A percentile compares a stretch with the other conserved stretches of the same genome.
Evolutionary conservation across 2,329 filamentous ascomycete species (phyloP).

Genomic region (Trichoderma polysporum): DNA sequence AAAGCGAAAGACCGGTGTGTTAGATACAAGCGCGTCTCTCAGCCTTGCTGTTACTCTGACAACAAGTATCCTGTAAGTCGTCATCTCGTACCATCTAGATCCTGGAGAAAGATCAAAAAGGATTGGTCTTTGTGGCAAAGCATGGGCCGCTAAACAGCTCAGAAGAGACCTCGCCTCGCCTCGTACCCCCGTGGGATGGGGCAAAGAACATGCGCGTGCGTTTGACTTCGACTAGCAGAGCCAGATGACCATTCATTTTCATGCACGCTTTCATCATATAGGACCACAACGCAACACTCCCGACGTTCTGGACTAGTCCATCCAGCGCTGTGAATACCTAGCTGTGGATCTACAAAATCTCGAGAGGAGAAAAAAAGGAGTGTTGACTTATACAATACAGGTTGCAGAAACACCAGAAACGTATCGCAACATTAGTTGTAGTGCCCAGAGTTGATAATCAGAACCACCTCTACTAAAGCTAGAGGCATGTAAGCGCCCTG

Average conservation of each 20-base stretch:
- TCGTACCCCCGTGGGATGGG: conserved; percentile 12
- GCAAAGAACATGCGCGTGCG: conserved; percentile 12
- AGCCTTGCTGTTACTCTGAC: background rate
- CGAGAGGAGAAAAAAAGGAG: background rate
- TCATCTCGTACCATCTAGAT: background rate
- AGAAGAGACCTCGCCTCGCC: conserved; percentile 12
- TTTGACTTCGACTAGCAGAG: conserved; percentile 21
- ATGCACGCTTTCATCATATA: conserved; percentile 20
- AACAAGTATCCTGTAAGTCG: background rate
- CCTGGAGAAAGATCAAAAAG: background rate
- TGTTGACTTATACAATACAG: background rate
- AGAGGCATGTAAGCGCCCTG: background rate
- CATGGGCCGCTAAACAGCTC: background rate
- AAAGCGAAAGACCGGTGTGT: background rate
- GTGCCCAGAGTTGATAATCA: background rate
- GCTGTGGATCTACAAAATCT: conserved; percentile 5
- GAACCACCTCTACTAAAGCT: background rate
- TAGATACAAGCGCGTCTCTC: background rate
- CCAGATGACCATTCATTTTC: conserved; percentile 19
- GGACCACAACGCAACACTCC: conserved; percentile 16
- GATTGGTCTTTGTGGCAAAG: background rate
- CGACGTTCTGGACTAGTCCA: conserved; percentile 18
- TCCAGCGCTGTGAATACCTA: background rate
- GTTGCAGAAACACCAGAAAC: background rate
- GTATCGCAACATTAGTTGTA: background rate